Base-by-base conservation (phyloP, 352 stramenopile genomes). In the Phytophthora cactorum region DNA sequence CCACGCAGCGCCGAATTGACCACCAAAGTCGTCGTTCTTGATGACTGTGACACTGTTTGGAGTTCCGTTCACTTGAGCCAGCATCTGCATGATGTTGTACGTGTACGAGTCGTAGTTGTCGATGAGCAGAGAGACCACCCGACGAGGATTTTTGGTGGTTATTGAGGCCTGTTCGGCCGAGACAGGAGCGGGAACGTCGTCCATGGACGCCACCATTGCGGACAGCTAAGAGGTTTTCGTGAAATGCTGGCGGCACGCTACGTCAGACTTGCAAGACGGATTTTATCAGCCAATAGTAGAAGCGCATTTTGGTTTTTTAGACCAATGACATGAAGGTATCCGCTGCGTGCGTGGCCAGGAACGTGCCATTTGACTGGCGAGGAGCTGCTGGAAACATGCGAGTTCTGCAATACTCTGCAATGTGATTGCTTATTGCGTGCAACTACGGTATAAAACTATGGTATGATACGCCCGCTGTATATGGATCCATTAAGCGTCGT, bases 91-190 rank as follows among this genome's bases (percentile, higher is more conserved):
- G 65, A 96, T 82, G 83, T 99, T 99, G 85, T 98, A 99, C 47
- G 97, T 99, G 78, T 99, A 99, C 58, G 93, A 98, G 85, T 99
- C 97, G 65, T 99, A 98, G 80, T 99, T 98, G 85, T 99, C 97
- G 61, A 99, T 96, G 10, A 99, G 86, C 45, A 99, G 77, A 53
- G 88, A 88, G 11, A 62, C 66, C 41, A 92, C 84, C 34, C 59
- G 75, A 43, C 67, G 70, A 29, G 44, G 15, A 46, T 56, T 60
- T 63, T 71, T 76, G 63, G 65, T 1, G 12, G 32, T 8, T 25
- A 41, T 28, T 28, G 43, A 32, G 12, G 41, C 41, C 10, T 22
- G 11, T 32, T 59, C 34, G 11, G 58, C 22, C n/a, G 57, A 34
- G 38, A 52, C 36, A 31, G 54, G 28, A 34, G 57, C 34, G 0